Evolutionary conservation across 2,329 filamentous ascomycete species (phyloP).

Genomic region (Exophiala sp.): DNA sequence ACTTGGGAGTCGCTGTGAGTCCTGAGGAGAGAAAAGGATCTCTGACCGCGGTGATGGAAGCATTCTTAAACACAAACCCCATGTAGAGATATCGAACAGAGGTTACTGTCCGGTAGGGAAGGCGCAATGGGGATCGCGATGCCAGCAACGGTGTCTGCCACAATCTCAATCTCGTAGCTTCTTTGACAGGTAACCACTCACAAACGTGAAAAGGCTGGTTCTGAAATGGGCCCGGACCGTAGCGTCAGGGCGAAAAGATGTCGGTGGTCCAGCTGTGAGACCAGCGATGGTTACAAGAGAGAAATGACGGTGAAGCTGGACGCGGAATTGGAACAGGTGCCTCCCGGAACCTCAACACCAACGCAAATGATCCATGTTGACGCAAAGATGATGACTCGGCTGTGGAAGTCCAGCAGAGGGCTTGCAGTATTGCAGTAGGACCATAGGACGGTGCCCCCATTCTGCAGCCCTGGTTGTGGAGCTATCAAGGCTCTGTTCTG

Average conservation of each 20-base stretch:
- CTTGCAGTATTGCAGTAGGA: constrained; percentile 16
- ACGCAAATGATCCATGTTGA: too few species aligned
- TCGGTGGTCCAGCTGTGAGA: constrained; percentile 33
- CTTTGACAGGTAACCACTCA: constrained; percentile 20
- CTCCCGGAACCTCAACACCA: constrained; percentile 16
- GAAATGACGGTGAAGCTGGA: constrained; percentile 23
- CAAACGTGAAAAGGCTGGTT: constrained; percentile 3
- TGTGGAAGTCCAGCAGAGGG: constrained; percentile 16
- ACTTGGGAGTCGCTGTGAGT: constrained; percentile 8
- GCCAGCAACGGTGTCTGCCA: background rate
- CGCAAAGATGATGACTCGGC: constrained; percentile 14
- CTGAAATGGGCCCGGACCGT: constrained; percentile 25
- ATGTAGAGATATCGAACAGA: constrained; percentile 3
- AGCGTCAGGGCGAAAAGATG: constrained; percentile 33
- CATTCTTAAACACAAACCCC: constrained; percentile 20
- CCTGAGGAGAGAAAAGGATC: constrained; percentile 9
- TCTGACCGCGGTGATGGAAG: constrained; percentile 14
- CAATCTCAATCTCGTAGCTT: constrained; percentile 21
- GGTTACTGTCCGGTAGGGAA: background rate
- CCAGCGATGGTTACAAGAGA: constrained; percentile 24
- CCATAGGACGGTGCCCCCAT: constrained; percentile 21
- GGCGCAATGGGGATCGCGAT: constrained; percentile 1
- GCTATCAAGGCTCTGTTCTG: constrained; percentile 25
- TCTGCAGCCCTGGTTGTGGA: constrained; percentile 20
- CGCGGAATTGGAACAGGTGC: too few species aligned